Base-by-base conservation (phyloP, 257 asterid species). In the Linderniella brevidens region DNA sequence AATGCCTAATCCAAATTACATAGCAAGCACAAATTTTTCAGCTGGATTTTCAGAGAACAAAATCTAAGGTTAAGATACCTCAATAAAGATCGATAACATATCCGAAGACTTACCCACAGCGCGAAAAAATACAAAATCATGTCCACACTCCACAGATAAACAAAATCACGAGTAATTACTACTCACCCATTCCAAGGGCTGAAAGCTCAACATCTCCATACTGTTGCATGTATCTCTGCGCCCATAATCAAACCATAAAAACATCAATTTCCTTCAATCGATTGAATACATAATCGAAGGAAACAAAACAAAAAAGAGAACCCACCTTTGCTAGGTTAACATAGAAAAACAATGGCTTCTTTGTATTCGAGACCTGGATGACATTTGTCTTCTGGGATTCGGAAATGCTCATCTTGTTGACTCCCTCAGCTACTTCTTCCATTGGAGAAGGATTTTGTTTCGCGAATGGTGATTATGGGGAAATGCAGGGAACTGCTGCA, bases 261-360 rank as follows among this genome's bases (percentile, higher is more conserved):
- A 25, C 6, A 25, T 25, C 32, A 25, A 25, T 25, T 25, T 25
- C 32, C 32, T n/a, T 50, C 2, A 12, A 49, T 17, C 18, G 17
- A 4, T 16, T 19, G 16, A 11, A 35, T 25, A 13, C 5, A 6
- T 29, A 11, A 49, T 35, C 46, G 49, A 44, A 13, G 52, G 49
- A 6, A 25, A 25, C 3, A 25, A 25, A 25, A 25, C 44, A 41
- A 49, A n/a, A n/a, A n/a, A n/a, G n/a, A n/a, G n/a, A n/a, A n/a
- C n/a, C n/a, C n/a, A 76, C 93, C 87, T 82, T 82, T 43, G 94
- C 71, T 57, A 82, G 84, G 57, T 82, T 79, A 48, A 82, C 92
- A 62, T 82, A 82, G 56, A 82, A 82, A 72, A 82, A 82, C 8
- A 82, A 74, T 44, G 92, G 94, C 57, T 72, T 79, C 61, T 82